A percentile compares a stretch with the other conserved stretches of the same genome.
Conservation (phyloP, 2,329 filamentous ascomycete genomes). For the Macrophomina tecta region DNA sequence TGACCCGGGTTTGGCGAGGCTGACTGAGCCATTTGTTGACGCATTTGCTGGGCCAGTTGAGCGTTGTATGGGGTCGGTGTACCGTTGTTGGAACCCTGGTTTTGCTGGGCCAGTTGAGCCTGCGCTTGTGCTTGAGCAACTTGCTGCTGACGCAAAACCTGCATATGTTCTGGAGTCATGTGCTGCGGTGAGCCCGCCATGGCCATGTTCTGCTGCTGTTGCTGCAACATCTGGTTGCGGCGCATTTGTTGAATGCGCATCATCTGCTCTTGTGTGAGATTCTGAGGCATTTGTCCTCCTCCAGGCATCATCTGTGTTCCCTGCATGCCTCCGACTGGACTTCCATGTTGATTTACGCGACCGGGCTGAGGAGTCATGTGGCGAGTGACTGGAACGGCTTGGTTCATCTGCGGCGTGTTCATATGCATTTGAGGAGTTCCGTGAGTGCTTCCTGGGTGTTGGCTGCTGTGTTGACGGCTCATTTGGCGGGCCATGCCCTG, state of each 20-base stretch:
- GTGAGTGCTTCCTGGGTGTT: conserved; percentile 42
- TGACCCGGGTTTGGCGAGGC: conserved; percentile 17
- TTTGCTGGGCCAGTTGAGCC: conserved; percentile 15
- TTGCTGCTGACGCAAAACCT: conserved; percentile 28
- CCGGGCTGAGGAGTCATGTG: conserved; percentile 47
- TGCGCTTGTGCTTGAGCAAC: conserved; percentile 21
- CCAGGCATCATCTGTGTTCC: conserved; percentile 46
- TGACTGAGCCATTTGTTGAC: conserved; percentile 16
- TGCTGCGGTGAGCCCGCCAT: conserved; percentile 33
- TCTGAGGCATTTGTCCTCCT: conserved; percentile 33
- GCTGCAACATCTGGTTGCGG: conserved; percentile 16
- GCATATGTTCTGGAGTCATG: conserved; percentile 45
- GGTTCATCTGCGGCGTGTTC: conserved; percentile 46
- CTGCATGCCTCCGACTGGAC: conserved; percentile 42
- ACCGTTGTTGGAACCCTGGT: conserved; percentile 19
- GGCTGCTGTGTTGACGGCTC: conserved; percentile 45
- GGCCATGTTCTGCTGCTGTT: conserved; percentile 23
- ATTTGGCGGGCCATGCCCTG: conserved; percentile 43
- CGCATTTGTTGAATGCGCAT: conserved; percentile 21
- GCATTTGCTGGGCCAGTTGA: conserved; percentile 26
- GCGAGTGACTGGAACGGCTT: conserved; percentile 42
- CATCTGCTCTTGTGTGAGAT: conserved; percentile 23
- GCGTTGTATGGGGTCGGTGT: conserved; percentile 20
- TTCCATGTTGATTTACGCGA: conserved; percentile 44
- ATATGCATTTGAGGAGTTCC: conserved; percentile 47